Conservation (phyloP, 163 green algal species). For the Prototheca cutis region DNA sequence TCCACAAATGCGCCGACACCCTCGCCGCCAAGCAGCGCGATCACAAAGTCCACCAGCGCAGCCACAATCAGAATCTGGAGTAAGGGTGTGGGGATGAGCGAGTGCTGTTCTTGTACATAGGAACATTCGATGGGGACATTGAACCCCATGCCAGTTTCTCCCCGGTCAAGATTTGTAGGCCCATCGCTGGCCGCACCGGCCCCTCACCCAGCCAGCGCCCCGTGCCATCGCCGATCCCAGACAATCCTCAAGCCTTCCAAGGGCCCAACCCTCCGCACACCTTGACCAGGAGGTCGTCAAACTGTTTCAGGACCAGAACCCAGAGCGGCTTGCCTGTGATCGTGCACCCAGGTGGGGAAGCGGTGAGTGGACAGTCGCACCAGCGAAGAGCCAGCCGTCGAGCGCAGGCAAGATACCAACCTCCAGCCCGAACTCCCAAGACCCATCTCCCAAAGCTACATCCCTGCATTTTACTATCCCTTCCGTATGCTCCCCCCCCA, state of each 20-base stretch:
- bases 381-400: not conserved
- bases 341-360: too few relatives aligned
- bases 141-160: not conserved
- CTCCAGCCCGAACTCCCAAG: not conserved
- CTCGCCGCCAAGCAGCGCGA: constrained; percentile 78
- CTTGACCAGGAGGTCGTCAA: constrained; percentile 94
- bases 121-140: not conserved
- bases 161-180: too few relatives aligned
- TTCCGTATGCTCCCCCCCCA: not conserved
- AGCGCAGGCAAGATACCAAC: not conserved
- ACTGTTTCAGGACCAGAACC: constrained; percentile 91
- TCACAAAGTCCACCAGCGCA: constrained; percentile 75
- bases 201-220: not conserved
- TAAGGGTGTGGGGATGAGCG: not conserved
- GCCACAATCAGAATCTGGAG: constrained; percentile 78
- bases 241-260: not conserved
- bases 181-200: too few relatives aligned
- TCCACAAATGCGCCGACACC: constrained; percentile 90
- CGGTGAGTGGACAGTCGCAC: too few relatives aligned
- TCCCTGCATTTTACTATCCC: not conserved
- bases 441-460: not conserved
- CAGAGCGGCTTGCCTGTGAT: constrained; percentile 75
- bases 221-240: not conserved
- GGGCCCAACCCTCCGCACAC: too few relatives aligned
- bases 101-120: not conserved